These are phyloP conservation scores for Phytopythium cucurbitacearum DNA, from an alignment of 352 stramenopile genomes.

Conservation along the genomic window DNA sequence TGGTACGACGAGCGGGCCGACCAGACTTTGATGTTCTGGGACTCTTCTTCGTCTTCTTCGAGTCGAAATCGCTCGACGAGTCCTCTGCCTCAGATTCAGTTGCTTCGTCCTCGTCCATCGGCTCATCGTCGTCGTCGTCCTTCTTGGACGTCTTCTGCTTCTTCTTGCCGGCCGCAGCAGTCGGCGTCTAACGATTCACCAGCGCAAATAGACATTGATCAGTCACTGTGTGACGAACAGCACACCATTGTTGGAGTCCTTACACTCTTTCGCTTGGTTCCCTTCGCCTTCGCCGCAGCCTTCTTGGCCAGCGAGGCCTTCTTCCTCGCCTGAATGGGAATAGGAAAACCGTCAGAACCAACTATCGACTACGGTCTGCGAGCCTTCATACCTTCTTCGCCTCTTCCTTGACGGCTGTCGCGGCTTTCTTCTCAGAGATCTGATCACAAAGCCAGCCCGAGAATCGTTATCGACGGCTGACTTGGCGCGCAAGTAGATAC, in stretches of 20 bases:
- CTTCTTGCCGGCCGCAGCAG: constrained; percentile 26
- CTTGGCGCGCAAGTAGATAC: not conserved
- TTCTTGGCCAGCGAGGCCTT: constrained; percentile 28
- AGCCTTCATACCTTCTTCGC: constrained; percentile 19
- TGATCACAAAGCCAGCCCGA: constrained; percentile 3
- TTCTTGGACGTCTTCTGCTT: constrained; percentile 35
- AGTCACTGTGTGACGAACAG: too few relatives aligned
- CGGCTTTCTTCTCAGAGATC: constrained; percentile 28
- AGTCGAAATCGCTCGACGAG: constrained; percentile 72
- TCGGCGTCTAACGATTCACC: constrained; percentile 3
- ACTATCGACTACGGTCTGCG: not conserved
- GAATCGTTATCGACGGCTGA: not conserved
- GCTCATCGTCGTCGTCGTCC: constrained; percentile 28
- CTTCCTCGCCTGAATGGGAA: constrained; percentile 1
- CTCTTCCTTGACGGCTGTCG: constrained; percentile 19
- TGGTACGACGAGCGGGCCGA: constrained; percentile 16
- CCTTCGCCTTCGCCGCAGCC: constrained; percentile 27
- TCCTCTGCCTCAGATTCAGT: constrained; percentile 55
- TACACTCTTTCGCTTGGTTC: constrained; percentile 26
- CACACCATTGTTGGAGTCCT: not conserved
- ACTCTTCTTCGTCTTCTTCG: constrained; percentile 32
- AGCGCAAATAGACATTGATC: too few relatives aligned
- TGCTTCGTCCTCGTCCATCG: constrained; percentile 33
- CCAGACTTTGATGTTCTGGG: constrained; percentile 15
- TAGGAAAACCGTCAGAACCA: not conserved